Evolutionary conservation across 805 yeast genomes (phyloP).

Genomic region (Candida germanica): DNA sequence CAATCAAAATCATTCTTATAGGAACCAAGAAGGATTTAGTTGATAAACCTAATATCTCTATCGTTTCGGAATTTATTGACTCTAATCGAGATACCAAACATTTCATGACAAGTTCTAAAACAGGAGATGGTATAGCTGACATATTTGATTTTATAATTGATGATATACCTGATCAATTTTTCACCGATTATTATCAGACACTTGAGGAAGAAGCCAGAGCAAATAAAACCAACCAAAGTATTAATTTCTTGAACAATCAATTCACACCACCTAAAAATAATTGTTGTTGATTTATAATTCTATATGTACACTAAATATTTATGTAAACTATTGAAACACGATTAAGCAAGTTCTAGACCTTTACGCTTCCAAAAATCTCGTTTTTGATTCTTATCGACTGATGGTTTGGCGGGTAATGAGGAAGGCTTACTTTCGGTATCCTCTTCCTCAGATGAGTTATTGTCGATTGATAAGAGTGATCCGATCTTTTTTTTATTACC

Average conservation of each 20-base stretch:
- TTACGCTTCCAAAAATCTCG: slow-evolving; percentile 43
- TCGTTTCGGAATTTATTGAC: slow-evolving; percentile 15
- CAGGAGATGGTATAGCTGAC: slow-evolving; percentile 56
- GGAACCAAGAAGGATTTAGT: slow-evolving; percentile 82
- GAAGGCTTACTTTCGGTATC: slow-evolving; percentile 7
- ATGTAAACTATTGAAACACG: too few relatives aligned
- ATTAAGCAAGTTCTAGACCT: slow-evolving; percentile 30
- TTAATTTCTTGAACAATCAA: slow-evolving; percentile 10
- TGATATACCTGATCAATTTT: slow-evolving; percentile 28
- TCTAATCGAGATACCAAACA: slow-evolving; percentile 16
- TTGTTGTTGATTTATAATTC: slow-evolving; percentile 8
- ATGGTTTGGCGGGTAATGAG: slow-evolving; percentile 11
- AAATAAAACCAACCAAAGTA: slow-evolving; percentile 4
- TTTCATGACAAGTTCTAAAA: slow-evolving; percentile 63
- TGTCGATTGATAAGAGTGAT: slow-evolving; percentile 3
- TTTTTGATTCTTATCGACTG: slow-evolving; percentile 31
- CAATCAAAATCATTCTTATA: slow-evolving; percentile 48
- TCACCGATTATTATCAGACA: slow-evolving; percentile 16
- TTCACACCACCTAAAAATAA: slow-evolving; percentile 1
- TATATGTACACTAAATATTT: not conserved
- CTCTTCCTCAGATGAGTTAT: slow-evolving; percentile 10
- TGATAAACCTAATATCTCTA: slow-evolving; percentile 10
- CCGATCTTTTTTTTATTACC: slow-evolving; percentile 6
- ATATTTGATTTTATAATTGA: slow-evolving; percentile 32
- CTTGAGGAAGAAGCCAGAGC: slow-evolving; percentile 7